These are phyloP conservation scores for Farysia itapuensis DNA, from an alignment of 1,284 basidiomycete genomes.

Conservation along the genomic window DNA sequence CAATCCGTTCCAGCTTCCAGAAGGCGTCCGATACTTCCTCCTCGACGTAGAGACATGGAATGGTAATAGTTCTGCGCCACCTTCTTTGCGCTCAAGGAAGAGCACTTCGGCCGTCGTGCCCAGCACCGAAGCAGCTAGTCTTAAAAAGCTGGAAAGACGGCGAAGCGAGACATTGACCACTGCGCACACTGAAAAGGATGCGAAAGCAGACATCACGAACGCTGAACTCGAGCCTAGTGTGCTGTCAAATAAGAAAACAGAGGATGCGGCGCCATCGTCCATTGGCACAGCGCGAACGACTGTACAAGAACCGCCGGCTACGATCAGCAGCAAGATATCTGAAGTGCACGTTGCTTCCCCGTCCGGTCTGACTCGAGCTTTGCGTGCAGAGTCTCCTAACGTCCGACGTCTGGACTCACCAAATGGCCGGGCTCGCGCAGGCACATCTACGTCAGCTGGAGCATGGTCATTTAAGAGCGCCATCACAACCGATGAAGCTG, in stretches of 20 bases:
- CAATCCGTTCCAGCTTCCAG: constrained; percentile 68
- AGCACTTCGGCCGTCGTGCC: constrained; percentile 15
- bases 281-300: no score
- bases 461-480: background rate
- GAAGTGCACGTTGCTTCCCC: no score
- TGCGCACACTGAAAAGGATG: background rate
- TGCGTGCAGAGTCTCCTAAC: constrained; percentile 23
- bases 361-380: constrained; percentile 32
- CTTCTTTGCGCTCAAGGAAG: constrained; percentile 16
- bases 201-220: no score
- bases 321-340: no score
- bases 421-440: background rate
- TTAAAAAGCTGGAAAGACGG: constrained; percentile 1
- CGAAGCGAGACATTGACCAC: constrained; percentile 1
- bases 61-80: constrained; percentile 18
- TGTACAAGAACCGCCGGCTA: no score
- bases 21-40: constrained; percentile 89
- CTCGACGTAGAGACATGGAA: constrained; percentile 79
- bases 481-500: background rate
- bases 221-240: no score
- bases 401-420: background rate
- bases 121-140: constrained; percentile 1
- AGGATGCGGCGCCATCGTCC: no score
- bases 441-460: background rate
- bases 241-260: no score